Percentiles rank a stretch among this genome's conserved stretches.
Conservation (phyloP, 257 asterid genomes). For the Parsonsia alboflavescens region DNA sequence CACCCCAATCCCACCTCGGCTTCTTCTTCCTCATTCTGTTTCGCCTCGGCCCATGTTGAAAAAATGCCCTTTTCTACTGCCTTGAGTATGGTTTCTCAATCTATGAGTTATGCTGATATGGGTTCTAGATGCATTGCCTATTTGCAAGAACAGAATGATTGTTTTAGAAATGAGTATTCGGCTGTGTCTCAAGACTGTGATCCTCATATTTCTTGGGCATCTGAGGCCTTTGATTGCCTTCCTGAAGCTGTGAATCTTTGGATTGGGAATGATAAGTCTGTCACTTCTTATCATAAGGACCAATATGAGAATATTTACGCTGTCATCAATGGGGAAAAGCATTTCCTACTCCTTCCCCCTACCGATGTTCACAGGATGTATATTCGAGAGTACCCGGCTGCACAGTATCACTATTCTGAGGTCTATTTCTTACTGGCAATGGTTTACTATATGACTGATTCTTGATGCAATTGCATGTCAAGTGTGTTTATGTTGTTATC, state of each 20-base stretch:
- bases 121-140: slow-evolving; percentile 39
- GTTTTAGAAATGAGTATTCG: slow-evolving; percentile 73
- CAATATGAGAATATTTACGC: slow-evolving; percentile 89
- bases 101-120: slow-evolving; percentile 11
- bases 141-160: slow-evolving; percentile 90
- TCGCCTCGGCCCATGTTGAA: slow-evolving; percentile 75
- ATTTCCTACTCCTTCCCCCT: slow-evolving; percentile 76
- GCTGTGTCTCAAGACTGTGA: slow-evolving; percentile 55
- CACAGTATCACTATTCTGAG: slow-evolving; percentile 51
- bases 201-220: slow-evolving; percentile 62
- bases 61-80: slow-evolving; percentile 54
- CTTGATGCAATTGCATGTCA: neutral
- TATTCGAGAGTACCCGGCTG: slow-evolving; percentile 60
- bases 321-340: slow-evolving; percentile 75
- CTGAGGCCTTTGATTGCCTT: slow-evolving; percentile 63
- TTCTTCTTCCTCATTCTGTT: slow-evolving; percentile 54
- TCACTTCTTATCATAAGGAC: slow-evolving; percentile 83
- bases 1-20: slow-evolving; percentile 32
- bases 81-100: slow-evolving; percentile 37
- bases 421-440: slow-evolving; percentile 25
- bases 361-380: slow-evolving; percentile 92
- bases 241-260: slow-evolving; percentile 96
- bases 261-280: slow-evolving; percentile 64
- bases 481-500: neutral
- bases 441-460: neutral